Conservation (phyloP, 139 green algal genomes). For the Picochlorum sp. region DNA sequence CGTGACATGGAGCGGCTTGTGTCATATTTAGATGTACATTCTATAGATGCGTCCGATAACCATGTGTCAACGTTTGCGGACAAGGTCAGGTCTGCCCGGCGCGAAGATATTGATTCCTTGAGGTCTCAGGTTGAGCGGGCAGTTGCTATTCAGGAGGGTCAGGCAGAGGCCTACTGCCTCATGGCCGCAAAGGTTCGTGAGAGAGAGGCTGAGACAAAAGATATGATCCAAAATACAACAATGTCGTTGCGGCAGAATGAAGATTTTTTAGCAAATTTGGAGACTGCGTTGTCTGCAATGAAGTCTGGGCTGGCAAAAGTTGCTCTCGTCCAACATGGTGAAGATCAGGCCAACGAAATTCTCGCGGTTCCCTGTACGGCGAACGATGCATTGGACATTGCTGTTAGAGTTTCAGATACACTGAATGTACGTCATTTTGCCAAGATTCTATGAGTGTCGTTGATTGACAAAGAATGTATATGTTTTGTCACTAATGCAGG, state of each 20-base stretch:
- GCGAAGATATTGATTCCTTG: neutral
- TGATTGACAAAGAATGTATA: too few species aligned
- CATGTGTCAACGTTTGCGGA: neutral
- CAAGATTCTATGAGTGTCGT: too few species aligned
- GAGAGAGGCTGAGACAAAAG: slow-evolving; percentile 2
- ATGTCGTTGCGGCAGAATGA: neutral
- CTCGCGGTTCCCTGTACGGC: neutral
- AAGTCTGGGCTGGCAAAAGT: neutral
- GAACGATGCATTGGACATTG: neutral
- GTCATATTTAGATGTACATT: neutral
- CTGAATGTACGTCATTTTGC: neutral
- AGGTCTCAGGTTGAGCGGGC: neutral
- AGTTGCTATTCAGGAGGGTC: slow-evolving; percentile 4
- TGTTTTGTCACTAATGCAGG: too few species aligned
- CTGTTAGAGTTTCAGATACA: neutral
- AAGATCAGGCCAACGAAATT: neutral
- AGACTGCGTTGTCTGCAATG: neutral
- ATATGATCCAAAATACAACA: neutral
- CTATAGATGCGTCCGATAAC: neutral
- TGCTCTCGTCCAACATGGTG: neutral
- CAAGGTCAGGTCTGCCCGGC: too few species aligned
- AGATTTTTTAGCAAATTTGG: neutral
- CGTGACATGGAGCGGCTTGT: neutral
- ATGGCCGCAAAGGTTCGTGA: neutral
- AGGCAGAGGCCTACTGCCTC: slow-evolving; percentile 4